Base-by-base conservation (phyloP, 352 stramenopile genomes). In the Pilasporangium apinafurcum region DNA sequence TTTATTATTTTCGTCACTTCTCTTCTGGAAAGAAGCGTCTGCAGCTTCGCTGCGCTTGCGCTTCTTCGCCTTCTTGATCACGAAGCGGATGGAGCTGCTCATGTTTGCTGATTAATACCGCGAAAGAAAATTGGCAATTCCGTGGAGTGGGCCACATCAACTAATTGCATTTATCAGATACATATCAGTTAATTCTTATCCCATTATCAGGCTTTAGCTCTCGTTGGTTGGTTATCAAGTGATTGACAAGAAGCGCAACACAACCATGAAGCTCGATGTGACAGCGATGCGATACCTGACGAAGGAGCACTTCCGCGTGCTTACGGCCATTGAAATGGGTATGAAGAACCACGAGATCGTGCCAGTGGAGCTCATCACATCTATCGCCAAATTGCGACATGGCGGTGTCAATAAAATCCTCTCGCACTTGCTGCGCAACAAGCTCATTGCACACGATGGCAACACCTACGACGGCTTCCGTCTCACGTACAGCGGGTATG, bases 321-420 rank as follows among this genome's bases (percentile, higher is more conserved):
- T 99, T 30, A 98, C 95, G 37, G 95, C 96, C 33, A 96, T 99
- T 38, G 97, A 99, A 68, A 96, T 98, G 73, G 95, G 96, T 44
- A 98, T 98, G 96, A 97, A 96, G 70, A 98, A 98, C 64, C 96
- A 99, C 66, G 89, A 98, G 39, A 68, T 99, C 27, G 97, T 99
- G 31, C 97, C 97, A 4, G 68, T 98, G 44, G 78, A 96, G 49
- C 78, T 99, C 18, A 98, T 99, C 68, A 65, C 83, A 24, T 96
- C 77, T 50, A 97, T 99, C 53, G 94, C 97, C 54, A 97, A 97
- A 59, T 76, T 99, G 37, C 85, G 96, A 16, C 96, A 99, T 69
- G 96, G 97, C 46, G 97, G 97, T 26, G 87, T 98, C 24, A 78
- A 97, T 53, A 99, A 99, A 71, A 97, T 99, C 50, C 67, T 99